Conservation (phyloP, 2,329 filamentous ascomycete species). For the Aspergillus piperis region DNA sequence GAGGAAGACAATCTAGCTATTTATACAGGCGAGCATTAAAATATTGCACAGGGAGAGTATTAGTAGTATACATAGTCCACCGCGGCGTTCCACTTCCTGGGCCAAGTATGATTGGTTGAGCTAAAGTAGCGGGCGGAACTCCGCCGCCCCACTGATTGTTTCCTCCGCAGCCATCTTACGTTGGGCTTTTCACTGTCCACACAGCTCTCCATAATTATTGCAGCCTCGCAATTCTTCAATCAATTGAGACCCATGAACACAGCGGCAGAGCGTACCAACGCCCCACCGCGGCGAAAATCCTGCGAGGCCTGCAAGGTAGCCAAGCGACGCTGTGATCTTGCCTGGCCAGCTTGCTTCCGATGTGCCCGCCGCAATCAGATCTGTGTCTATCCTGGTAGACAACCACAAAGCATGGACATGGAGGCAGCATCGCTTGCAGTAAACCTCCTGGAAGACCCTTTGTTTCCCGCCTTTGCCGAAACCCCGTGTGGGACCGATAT, state of each 20-base stretch:
- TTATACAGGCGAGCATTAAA: not conserved
- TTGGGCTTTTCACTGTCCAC: not conserved
- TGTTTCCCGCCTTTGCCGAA: not conserved
- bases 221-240: not conserved
- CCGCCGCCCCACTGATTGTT: slow-evolving; percentile 4
- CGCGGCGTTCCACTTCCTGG: slow-evolving; percentile 10
- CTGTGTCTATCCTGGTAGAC: slow-evolving; percentile 50
- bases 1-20: not conserved
- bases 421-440: slow-evolving; percentile 5
- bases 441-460: not conserved
- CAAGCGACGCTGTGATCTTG: slow-evolving; percentile 60
- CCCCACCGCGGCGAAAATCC: slow-evolving; percentile 54
- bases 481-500: not conserved
- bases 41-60: not conserved
- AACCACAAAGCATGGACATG: slow-evolving; percentile 12
- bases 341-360: slow-evolving; percentile 54
- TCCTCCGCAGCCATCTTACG: not conserved
- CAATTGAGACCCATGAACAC: slow-evolving; percentile 6
- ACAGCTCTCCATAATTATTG: not conserved
- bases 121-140: slow-evolving; percentile 13
- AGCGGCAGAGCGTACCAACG: slow-evolving; percentile 44
- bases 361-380: slow-evolving; percentile 52
- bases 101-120: not conserved
- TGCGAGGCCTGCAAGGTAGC: slow-evolving; percentile 59
- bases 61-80: not conserved